Evolutionary conservation across 306 rosid genomes (phyloP), one percentile per base, ranked within the genome.

Genomic region (Amphicarpaea edgeworthii): DNA sequence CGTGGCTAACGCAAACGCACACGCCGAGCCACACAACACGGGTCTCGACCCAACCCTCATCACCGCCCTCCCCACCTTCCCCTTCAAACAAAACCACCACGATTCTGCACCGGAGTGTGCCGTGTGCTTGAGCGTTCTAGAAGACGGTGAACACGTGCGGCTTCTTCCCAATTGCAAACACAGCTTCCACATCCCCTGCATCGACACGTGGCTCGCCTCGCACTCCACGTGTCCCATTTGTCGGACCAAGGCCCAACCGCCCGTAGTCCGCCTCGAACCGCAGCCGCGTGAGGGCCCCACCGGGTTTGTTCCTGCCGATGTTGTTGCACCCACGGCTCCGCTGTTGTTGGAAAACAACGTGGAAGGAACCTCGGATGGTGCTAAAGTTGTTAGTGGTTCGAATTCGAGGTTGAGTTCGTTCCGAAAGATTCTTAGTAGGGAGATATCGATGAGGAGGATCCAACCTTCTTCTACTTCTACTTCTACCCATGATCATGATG

Each of bases 131-230:
- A 83, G 86, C 74, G 50, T 23, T 32, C 11, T 87, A 0, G 93
- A 85, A n/a, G 68, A 83, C 24, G 87, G 71, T 46, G 90, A 88
- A 47, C 66, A 40, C 64, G 85, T 75, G 2, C 76, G 88, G 73
- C 5, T 81, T 66, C 86, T 90, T 23, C 91, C 93, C 0, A 88
- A 83, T 72, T 90, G 93, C n/a, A 85, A 85, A 55, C 96, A 90
- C 62, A 43, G 12, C 55, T 90, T 90, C 72, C 96, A 90, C 15
- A 87, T 82, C 0, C 50, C 14, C 7, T 90, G 96, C 70, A 83
- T 88, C 5, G 96, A 88, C 69, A 80, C 49, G 30, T 90, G 96
- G 96, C 15, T 90, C n/a, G 60, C 50, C 1, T 83, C 90, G 0
- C 83, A 85, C 28, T 72, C 86, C 10, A 85, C 93, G 1, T 90